phyloP scores from a whole-genome alignment of 2,329 filamentous ascomycete genomes.

The Zymoseptoria ardabiliae region DNA sequence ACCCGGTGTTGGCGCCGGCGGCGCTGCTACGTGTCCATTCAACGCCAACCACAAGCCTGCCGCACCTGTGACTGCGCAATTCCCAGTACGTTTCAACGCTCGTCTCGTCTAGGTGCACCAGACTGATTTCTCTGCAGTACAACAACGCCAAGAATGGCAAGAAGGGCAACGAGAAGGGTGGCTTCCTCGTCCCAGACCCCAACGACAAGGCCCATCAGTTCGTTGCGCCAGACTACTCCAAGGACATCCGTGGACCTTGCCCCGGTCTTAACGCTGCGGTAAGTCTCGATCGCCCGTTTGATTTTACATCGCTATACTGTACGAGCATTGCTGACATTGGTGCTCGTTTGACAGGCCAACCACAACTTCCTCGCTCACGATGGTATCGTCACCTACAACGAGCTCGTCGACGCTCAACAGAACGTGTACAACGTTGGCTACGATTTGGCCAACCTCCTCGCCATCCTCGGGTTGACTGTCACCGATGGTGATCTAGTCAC shows the following conservation, averaged over 20 bases:
- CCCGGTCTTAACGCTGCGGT: conserved; percentile 37
- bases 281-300: too few species aligned
- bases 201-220: conserved; percentile 35
- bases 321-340: too few species aligned
- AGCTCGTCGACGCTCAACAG: conserved; percentile 41
- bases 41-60: conserved; percentile 34
- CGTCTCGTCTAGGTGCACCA: too few species aligned
- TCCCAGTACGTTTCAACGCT: conserved; percentile 16
- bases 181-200: conserved; percentile 38
- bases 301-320: too few species aligned
- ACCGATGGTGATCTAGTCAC: conserved; percentile 38
- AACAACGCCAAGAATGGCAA: conserved; percentile 37
- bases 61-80: conserved; percentile 28
- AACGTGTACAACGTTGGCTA: conserved; percentile 41
- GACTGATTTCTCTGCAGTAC: conserved; percentile 21
- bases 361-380: conserved; percentile 39
- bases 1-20: conserved; percentile 21
- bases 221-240: conserved; percentile 27
- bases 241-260: conserved; percentile 38
- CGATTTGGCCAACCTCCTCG: conserved; percentile 35
- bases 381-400: conserved; percentile 36
- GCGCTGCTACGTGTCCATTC: conserved; percentile 30
- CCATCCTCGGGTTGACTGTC: conserved; percentile 33
- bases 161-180: conserved; percentile 36
- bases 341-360: too few species aligned